phyloP scores from a whole-genome alignment of 2,329 filamentous ascomycete species.

The Neonectria coccinea region DNA sequence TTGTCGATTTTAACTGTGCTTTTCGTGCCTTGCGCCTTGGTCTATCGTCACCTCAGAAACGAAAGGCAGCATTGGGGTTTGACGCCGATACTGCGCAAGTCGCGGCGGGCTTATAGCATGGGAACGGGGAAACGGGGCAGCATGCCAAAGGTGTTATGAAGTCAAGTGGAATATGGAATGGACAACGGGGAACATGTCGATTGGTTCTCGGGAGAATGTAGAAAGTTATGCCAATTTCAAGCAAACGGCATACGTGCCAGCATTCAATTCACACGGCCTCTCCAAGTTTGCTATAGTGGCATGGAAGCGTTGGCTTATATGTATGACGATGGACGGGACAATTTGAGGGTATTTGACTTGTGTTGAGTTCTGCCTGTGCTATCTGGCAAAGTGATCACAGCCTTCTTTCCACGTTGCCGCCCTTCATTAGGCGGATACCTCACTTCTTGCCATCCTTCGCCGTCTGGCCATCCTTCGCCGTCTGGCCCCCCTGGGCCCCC shows the following conservation, averaged over 20 bases:
- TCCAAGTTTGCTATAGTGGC: neutral
- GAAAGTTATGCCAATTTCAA: slow-evolving; percentile 75
- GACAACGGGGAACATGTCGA: slow-evolving; percentile 6
- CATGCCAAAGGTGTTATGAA: slow-evolving; percentile 20
- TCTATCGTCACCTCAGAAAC: neutral
- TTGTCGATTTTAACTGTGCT: slow-evolving; percentile 17
- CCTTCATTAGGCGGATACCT: neutral
- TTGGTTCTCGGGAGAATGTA: slow-evolving; percentile 21
- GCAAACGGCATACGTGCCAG: slow-evolving; percentile 9
- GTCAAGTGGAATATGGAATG: slow-evolving; percentile 12
- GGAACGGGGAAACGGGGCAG: slow-evolving; percentile 11
- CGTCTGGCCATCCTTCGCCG: too few relatives aligned
- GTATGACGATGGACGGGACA: neutral
- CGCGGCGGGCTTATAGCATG: slow-evolving; percentile 10
- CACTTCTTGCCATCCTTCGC: neutral
- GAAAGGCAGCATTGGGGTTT: neutral
- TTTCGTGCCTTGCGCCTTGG: neutral
- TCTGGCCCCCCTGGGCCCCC: neutral
- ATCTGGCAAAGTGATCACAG: neutral
- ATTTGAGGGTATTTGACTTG: neutral
- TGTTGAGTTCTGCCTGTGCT: neutral
- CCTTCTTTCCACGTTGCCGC: neutral
- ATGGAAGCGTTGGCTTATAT: neutral
- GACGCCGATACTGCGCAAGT: slow-evolving; percentile 9
- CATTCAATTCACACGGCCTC: neutral